Evolutionary conservation across 176 grass and related monocot species (phyloP).

Genomic region (Eragrostis nindensis): DNA sequence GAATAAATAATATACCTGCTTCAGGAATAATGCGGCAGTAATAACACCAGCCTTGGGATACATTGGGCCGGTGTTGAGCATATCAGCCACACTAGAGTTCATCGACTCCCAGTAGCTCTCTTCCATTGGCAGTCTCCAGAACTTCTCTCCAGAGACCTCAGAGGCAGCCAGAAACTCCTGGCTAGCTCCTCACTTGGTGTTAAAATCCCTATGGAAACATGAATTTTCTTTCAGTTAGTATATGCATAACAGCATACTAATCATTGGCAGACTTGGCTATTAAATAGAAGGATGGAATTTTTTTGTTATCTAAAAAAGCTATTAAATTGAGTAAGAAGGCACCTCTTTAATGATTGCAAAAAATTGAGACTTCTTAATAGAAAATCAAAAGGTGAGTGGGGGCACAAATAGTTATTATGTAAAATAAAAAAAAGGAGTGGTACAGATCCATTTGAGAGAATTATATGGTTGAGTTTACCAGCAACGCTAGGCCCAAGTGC

Average conservation of each 20-base stretch:
- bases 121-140: slow-evolving; percentile 94
- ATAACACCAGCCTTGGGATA: slow-evolving; percentile 70
- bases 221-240: neutral
- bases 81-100: slow-evolving; percentile 96
- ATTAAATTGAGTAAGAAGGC: no score
- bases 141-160: slow-evolving; percentile 82
- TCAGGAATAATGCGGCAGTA: slow-evolving; percentile 87
- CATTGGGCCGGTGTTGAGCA: slow-evolving; percentile 84
- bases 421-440: no score
- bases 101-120: slow-evolving; percentile 96
- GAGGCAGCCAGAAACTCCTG: slow-evolving; percentile 76
- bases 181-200: slow-evolving; percentile 86
- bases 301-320: no score
- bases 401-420: neutral
- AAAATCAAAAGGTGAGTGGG: no score
- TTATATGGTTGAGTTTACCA: slow-evolving; percentile 48
- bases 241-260: neutral
- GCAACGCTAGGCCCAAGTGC: slow-evolving; percentile 90
- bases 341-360: no score
- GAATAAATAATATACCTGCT: slow-evolving; percentile 61
- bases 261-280: neutral
- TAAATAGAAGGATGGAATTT: no score
- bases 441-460: no score
- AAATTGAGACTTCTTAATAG: no score
- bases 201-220: slow-evolving; percentile 64